These are phyloP conservation scores for Daedaleopsis sinensis DNA, from an alignment of 768 basidiomycete species.

Conservation along the genomic window DNA sequence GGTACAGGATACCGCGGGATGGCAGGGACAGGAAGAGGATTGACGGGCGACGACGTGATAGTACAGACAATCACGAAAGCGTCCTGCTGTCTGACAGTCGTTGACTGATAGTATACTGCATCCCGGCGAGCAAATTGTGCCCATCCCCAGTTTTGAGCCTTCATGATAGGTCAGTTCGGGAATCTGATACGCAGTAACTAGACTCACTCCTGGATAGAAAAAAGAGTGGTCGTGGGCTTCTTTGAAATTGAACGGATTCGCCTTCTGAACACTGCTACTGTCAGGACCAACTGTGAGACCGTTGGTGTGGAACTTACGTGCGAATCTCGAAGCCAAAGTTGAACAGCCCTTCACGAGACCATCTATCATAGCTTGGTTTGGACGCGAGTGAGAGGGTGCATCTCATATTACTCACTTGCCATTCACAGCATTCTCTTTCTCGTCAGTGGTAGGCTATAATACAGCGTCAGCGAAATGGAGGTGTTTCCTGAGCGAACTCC, in stretches of 20 bases:
- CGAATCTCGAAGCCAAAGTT: slow-evolving; percentile 85
- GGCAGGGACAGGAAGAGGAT: slow-evolving; percentile 48
- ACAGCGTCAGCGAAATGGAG: background rate
- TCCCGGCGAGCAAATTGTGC: slow-evolving; percentile 82
- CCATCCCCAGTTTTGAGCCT: slow-evolving; percentile 93
- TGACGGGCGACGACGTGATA: slow-evolving; percentile 67
- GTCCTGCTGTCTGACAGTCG: slow-evolving; percentile 56
- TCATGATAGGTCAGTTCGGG: background rate
- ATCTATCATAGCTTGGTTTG: slow-evolving; percentile 44
- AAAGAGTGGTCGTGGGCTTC: slow-evolving; percentile 86
- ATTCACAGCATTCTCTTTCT: slow-evolving; percentile 65
- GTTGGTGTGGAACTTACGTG: slow-evolving; percentile 44
- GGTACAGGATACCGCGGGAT: slow-evolving; percentile 61
- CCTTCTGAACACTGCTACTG: slow-evolving; percentile 46
- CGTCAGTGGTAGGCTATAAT: slow-evolving; percentile 71
- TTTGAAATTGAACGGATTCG: slow-evolving; percentile 60
- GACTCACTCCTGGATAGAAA: slow-evolving; percentile 41
- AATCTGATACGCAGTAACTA: background rate
- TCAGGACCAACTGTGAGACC: background rate
- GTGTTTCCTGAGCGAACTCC: too few relatives aligned
- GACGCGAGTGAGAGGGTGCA: background rate
- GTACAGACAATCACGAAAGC: slow-evolving; percentile 78
- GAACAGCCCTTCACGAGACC: slow-evolving; percentile 84
- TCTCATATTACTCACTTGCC: slow-evolving; percentile 49
- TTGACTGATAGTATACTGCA: slow-evolving; percentile 61